Percentiles rank a stretch among this genome's conserved stretches.
phyloP scores from a whole-genome alignment of 768 basidiomycete species.

The Leccinum barrowsii region DNA sequence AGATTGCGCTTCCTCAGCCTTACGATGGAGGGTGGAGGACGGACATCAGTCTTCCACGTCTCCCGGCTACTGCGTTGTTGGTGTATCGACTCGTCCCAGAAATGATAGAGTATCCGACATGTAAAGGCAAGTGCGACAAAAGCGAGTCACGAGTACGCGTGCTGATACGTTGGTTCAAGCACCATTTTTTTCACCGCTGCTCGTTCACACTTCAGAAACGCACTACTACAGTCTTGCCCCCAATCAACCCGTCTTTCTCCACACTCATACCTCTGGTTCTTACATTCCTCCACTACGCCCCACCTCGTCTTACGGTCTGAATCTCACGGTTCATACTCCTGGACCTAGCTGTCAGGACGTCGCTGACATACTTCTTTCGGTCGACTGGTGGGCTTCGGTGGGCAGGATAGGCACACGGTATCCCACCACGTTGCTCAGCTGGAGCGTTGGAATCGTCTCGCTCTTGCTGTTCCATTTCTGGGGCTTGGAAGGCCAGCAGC shows the following conservation, averaged over 20 bases:
- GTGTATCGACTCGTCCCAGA: conserved; percentile 55
- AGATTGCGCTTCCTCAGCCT: conserved; percentile 32
- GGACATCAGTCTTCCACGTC: conserved; percentile 47
- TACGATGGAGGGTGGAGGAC: conserved; percentile 36
- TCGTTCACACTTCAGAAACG: conserved; percentile 66
- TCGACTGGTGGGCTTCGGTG: conserved; percentile 71
- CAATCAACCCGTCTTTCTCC: conserved; percentile 40
- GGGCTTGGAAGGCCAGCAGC: conserved; percentile 35
- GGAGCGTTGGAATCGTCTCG: conserved; percentile 70
- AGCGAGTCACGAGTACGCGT: background rate
- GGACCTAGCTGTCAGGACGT: conserved; percentile 44
- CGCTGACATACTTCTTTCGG: conserved; percentile 41
- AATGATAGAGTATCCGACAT: conserved; percentile 17
- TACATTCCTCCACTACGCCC: conserved; percentile 40
- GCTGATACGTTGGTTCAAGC: conserved; percentile 37
- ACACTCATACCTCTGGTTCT: conserved; percentile 67
- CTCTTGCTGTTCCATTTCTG: conserved; percentile 54
- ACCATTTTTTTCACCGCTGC: conserved; percentile 57
- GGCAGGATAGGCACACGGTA: conserved; percentile 74
- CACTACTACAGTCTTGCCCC: conserved; percentile 59
- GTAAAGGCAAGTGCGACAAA: conserved; percentile 25
- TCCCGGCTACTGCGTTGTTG: conserved; percentile 59
- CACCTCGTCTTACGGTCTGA: conserved; percentile 36
- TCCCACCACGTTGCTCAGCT: conserved; percentile 64
- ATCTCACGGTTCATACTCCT: conserved; percentile 58